phyloP scores from a whole-genome alignment of 257 asterid species.

The Plectranthus barbatus region DNA sequence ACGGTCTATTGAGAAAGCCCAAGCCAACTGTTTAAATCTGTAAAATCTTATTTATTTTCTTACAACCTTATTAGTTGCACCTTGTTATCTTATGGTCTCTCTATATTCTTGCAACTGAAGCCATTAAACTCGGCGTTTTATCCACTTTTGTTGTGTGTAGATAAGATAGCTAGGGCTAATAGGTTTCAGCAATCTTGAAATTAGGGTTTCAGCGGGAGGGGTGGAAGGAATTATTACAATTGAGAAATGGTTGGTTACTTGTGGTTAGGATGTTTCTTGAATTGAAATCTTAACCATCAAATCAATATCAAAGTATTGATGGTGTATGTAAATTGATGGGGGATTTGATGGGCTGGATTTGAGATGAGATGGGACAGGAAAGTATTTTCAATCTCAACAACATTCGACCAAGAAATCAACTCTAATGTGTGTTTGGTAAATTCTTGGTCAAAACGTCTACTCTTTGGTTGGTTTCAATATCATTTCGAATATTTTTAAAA shows the following conservation, averaged over 20 bases:
- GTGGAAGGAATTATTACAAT: not conserved
- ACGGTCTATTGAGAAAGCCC: constrained; percentile 18
- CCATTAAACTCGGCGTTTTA: not conserved
- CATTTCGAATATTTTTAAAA: not conserved
- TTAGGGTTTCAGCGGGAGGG: constrained; percentile 26
- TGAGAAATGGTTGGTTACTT: constrained; percentile 11
- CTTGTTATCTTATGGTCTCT: constrained; percentile 39
- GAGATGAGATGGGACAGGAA: constrained; percentile 40
- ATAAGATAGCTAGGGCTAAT: constrained; percentile 3
- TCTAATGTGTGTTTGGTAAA: constrained; percentile 8
- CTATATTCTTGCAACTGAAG: constrained; percentile 12
- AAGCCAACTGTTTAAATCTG: constrained; percentile 34
- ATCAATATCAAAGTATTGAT: constrained; percentile 25
- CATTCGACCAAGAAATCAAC: constrained; percentile 1
- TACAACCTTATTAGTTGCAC: constrained; percentile 17
- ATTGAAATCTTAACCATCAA: constrained; percentile 53
- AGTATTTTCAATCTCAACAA: constrained; percentile 17
- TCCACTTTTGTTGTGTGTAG: not conserved
- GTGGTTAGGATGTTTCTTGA: constrained; percentile 24
- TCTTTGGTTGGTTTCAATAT: constrained; percentile 10
- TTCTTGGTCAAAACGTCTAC: constrained; percentile 26
- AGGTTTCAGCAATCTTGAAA: constrained; percentile 24
- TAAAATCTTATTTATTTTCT: not conserved
- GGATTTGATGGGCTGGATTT: constrained; percentile 22
- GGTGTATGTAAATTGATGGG: constrained; percentile 21